These are phyloP conservation scores for Microthlaspi erraticum DNA, from an alignment of 345 rosid species.

Conservation along the genomic window DNA sequence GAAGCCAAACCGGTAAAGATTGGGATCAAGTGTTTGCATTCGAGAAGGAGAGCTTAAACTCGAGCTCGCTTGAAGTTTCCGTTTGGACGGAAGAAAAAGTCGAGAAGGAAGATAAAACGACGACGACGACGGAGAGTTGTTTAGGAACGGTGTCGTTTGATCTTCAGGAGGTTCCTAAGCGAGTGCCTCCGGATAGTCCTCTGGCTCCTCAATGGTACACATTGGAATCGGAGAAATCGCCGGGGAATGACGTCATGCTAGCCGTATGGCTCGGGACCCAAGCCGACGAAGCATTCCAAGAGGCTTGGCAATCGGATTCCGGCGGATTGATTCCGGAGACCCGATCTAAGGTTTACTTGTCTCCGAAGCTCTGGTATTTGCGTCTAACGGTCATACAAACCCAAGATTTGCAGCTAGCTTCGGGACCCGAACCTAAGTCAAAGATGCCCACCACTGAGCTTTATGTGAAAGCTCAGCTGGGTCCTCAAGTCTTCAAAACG, in stretches of 20 bases:
- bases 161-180: constrained; percentile 81
- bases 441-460: constrained; percentile 61
- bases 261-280: constrained; percentile 92
- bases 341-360: constrained; percentile 84
- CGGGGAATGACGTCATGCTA: constrained; percentile 92
- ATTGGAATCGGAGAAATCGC: constrained; percentile 66
- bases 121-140: constrained; percentile 51
- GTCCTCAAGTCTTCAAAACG: constrained; percentile 84
- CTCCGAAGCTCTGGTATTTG: constrained; percentile 96
- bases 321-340: constrained; percentile 93
- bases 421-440: constrained; percentile 67
- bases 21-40: constrained; percentile 96
- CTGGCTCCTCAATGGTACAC: constrained; percentile 96
- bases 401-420: constrained; percentile 83
- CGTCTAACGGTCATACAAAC: constrained; percentile 96
- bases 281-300: constrained; percentile 93
- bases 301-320: constrained; percentile 97
- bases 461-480: constrained; percentile 81
- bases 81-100: constrained; percentile 77
- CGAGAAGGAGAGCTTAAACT: constrained; percentile 79
- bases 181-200: constrained; percentile 90
- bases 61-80: constrained; percentile 72
- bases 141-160: constrained; percentile 91
- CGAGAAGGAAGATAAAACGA: constrained; percentile 54
- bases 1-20: constrained; percentile 62